A percentile compares a stretch with the other conserved stretches of the same genome.
phyloP scores from a whole-genome alignment of 208 protist species.

The Crithidia brevicula region DNA sequence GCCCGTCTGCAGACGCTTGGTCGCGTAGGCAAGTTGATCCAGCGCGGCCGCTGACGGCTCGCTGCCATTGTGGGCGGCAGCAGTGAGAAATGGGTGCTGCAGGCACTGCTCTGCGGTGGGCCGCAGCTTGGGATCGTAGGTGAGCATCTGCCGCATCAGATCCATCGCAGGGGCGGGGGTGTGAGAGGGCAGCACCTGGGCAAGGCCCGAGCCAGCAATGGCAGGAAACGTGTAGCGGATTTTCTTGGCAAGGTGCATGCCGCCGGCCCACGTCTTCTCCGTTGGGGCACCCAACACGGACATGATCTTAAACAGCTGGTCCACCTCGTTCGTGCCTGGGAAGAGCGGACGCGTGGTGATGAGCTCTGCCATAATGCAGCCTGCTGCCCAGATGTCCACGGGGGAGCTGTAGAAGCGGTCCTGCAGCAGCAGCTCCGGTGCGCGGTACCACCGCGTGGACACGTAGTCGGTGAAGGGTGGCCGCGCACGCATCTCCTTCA shows the following conservation, averaged over 20 bases:
- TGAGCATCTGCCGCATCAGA: conserved; percentile 92
- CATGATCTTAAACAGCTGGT: conserved; percentile 88
- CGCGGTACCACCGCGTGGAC: conserved; percentile 98
- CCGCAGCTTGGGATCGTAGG: conserved; percentile 95
- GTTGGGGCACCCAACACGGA: conserved; percentile 79
- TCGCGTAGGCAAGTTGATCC: conserved; percentile 56
- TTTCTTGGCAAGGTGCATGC: conserved; percentile 73
- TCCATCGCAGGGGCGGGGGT: conserved; percentile 91
- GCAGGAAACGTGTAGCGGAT: conserved; percentile 82
- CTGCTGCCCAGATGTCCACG: conserved; percentile 96
- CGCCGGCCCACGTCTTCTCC: conserved; percentile 73
- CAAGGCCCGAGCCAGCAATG: conserved; percentile 64
- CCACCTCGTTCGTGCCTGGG: conserved; percentile 82
- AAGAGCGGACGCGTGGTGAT: conserved; percentile 98
- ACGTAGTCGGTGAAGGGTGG: conserved; percentile 96
- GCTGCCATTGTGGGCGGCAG: conserved; percentile 62
- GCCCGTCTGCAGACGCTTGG: conserved; percentile 43
- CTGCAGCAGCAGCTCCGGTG: conserved; percentile 98
- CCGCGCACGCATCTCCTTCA: conserved; percentile 41
- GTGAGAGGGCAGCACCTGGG: conserved; percentile 71
- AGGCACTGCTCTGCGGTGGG: conserved; percentile 94
- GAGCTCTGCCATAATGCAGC: conserved; percentile 98
- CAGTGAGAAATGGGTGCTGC: conserved; percentile 93
- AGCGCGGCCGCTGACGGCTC: conserved; percentile 41
- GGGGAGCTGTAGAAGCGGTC: conserved; percentile 92